A percentile compares a stretch with the other conserved stretches of the same genome.
phyloP scores from a whole-genome alignment of 179 eudicot genomes.

The Nepenthes alata region DNA sequence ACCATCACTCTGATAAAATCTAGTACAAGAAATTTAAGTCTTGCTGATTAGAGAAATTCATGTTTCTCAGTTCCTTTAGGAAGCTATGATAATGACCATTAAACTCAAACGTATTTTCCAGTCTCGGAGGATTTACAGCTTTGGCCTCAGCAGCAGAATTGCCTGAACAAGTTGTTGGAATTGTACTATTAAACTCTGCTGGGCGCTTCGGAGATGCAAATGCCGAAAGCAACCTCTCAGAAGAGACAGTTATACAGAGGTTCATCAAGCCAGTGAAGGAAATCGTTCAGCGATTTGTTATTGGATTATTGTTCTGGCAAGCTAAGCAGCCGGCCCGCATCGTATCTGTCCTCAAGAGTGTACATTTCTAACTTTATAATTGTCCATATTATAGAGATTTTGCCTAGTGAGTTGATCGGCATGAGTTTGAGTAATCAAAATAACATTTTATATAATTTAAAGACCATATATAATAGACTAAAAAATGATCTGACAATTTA shows the following conservation, averaged over 20 bases:
- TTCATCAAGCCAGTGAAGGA: slow-evolving; percentile 68
- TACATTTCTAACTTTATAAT: slow-evolving; percentile 21
- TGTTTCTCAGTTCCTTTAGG: neutral
- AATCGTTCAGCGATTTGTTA: slow-evolving; percentile 66
- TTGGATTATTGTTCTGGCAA: slow-evolving; percentile 85
- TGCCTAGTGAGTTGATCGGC: no score
- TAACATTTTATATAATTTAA: no score
- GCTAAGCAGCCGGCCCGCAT: slow-evolving; percentile 84
- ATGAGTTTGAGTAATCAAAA: no score
- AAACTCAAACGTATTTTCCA: slow-evolving; percentile 17
- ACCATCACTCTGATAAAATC: no score
- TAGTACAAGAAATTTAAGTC: no score
- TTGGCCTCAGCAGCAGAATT: slow-evolving; percentile 64
- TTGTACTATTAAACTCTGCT: slow-evolving; percentile 70
- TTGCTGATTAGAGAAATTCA: no score
- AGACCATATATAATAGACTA: no score
- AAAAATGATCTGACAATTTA: no score
- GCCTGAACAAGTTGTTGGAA: slow-evolving; percentile 68
- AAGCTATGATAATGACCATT: neutral
- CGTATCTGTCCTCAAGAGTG: slow-evolving; percentile 76
- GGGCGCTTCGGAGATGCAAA: slow-evolving; percentile 75
- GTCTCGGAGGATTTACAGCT: slow-evolving; percentile 96
- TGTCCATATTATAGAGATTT: neutral
- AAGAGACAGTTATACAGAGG: slow-evolving; percentile 48
- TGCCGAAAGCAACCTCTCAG: slow-evolving; percentile 24